phyloP scores from a whole-genome alignment of 129 eudicot species.

The Sambucus nigra region DNA sequence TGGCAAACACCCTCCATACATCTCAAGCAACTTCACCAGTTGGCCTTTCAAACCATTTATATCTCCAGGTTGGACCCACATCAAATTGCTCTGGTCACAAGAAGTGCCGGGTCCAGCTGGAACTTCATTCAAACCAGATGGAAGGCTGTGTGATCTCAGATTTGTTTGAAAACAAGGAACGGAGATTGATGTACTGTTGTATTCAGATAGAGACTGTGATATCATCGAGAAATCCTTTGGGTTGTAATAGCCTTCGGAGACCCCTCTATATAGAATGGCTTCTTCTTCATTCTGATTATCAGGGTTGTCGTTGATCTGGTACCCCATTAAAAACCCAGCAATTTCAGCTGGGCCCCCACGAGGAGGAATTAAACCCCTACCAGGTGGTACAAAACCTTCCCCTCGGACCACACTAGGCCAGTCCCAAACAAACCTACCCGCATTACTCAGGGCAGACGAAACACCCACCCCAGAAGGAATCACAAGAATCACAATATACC shows the following conservation, averaged over 20 bases:
- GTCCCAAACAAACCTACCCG: slow-evolving; percentile 93
- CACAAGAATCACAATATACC: slow-evolving; percentile 78
- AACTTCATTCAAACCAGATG: slow-evolving; percentile 43
- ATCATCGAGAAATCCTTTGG: slow-evolving; percentile 38
- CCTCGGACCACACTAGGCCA: slow-evolving; percentile 96
- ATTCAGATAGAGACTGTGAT: slow-evolving; percentile 41
- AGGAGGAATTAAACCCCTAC: slow-evolving; percentile 25
- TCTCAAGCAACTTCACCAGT: slow-evolving; percentile 62
- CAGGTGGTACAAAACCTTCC: slow-evolving; percentile 74
- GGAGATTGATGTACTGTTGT: slow-evolving; percentile 21
- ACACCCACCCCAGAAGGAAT: slow-evolving; percentile 79
- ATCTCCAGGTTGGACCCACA: slow-evolving; percentile 93
- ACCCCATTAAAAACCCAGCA: slow-evolving; percentile 32
- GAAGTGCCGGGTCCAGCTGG: slow-evolving; percentile 21
- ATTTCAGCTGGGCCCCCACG: slow-evolving; percentile 29
- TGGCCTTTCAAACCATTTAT: slow-evolving; percentile 70
- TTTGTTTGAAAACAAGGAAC: slow-evolving; percentile 25
- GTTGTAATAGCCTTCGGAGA: slow-evolving; percentile 43
- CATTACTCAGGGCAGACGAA: slow-evolving; percentile 84
- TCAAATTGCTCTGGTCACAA: slow-evolving; percentile 35
- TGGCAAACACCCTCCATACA: slow-evolving; percentile 53
- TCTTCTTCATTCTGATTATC: slow-evolving; percentile 71
- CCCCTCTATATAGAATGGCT: slow-evolving; percentile 71
- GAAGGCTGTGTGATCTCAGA: slow-evolving; percentile 41
- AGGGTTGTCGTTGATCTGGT: slow-evolving; percentile 37